Percentiles rank a stretch among this genome's conserved stretches.
These are phyloP conservation scores for Hygrophorus pudorinus DNA, from an alignment of 768 basidiomycete genomes.

Conservation along the genomic window DNA sequence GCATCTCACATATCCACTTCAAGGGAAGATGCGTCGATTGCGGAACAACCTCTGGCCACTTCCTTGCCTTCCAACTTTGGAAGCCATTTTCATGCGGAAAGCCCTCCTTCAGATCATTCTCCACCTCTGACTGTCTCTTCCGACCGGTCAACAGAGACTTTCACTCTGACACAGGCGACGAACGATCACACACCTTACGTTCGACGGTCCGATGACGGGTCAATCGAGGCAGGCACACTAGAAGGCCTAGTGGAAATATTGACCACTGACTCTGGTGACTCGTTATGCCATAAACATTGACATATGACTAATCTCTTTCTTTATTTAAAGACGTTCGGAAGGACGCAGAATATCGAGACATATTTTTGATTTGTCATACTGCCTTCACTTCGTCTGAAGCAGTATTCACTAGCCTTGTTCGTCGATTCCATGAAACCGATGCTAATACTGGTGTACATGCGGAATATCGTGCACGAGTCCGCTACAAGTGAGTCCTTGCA, in stretches of 20 bases:
- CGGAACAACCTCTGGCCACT: too few species aligned
- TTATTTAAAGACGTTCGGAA: constrained; percentile 18
- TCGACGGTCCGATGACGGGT: constrained; percentile 17
- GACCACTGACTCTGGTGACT: constrained; percentile 26
- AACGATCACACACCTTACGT: constrained; percentile 18
- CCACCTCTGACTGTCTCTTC: too few species aligned
- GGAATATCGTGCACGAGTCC: constrained; percentile 20
- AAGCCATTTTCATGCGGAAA: too few species aligned
- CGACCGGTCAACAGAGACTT: too few species aligned
- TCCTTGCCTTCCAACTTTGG: too few species aligned
- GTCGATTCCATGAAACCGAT: constrained; percentile 28
- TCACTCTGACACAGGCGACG: neutral
- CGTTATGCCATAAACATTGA: neutral
- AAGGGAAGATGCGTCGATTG: too few species aligned
- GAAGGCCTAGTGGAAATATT: constrained; percentile 32
- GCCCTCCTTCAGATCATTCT: too few species aligned
- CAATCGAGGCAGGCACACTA: constrained; percentile 30
- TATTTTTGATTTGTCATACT: constrained; percentile 30
- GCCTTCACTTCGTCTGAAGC: constrained; percentile 33
- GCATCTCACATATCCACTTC: too few species aligned
- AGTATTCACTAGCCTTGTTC: constrained; percentile 26
- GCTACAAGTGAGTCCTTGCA: constrained; percentile 24
- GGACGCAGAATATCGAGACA: constrained; percentile 28
- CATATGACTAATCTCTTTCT: neutral
- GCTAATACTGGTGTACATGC: constrained; percentile 11